Base-by-base conservation (phyloP, 2,329 filamentous ascomycete genomes). In the Colletotrichum viniferum region DNA sequence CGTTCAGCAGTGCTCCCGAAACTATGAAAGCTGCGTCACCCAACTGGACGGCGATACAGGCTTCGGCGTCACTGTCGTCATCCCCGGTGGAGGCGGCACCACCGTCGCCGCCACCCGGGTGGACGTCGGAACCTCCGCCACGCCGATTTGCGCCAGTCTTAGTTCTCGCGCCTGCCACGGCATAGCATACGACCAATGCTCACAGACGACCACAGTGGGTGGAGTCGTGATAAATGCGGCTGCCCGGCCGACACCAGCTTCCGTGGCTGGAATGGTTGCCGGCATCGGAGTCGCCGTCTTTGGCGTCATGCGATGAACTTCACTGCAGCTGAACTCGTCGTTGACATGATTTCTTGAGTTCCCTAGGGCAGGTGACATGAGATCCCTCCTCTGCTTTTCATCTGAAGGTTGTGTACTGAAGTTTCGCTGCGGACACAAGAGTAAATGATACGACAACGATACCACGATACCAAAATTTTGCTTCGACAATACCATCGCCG, bases 41-140 rank as follows among this genome's bases (percentile, higher is more conserved):
- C 86, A 86, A 65, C 84, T 93, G 14, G 84, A 84, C 55, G 81
- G 82, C 26, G 84, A 83, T 38, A 82, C 80, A 3, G 84, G 80
- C 8, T 89, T 88, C 72, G 88, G 84, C 24, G 90, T 92, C 21
- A 92, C 91, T 2, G 87, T 92, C 62, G 85, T 87, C 69, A 90
- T 91, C 2, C 89, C 90, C 1, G 88, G 87, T 14, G 87, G 88
- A 3, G 87, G 87, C 14, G 88, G 89, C 3, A 88, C 88, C 16
- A 92, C 90, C 4, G 86, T 91, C 16, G 84, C 85, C 13, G 86
- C 86, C 38, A 79, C 80, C 7, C 86, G 80, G 5, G 81, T 80
- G 28, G 85, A 84, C 34, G 78, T 90, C 10, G 87, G 85, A 5
- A 76, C 85, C 5, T 85, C 86, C 7, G 91, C 90, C 13, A 89